Conservation (phyloP, 2,329 filamentous ascomycete species). For the Monosporascus ibericus region DNA sequence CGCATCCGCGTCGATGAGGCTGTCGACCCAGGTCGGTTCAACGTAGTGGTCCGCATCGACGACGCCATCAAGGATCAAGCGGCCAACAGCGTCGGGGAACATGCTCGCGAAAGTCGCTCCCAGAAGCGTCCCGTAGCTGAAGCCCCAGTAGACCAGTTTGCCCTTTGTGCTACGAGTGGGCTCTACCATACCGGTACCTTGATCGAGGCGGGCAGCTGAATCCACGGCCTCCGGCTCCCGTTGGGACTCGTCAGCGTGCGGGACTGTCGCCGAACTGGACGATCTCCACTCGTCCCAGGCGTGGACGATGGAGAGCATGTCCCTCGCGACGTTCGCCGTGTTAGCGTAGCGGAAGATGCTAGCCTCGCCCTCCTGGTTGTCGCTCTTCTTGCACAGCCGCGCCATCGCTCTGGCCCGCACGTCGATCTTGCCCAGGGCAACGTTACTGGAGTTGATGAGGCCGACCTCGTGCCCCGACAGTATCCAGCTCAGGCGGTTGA, state of each 20-base stretch:
- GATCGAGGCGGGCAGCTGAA: constrained; percentile 1
- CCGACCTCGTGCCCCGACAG: constrained; percentile 24
- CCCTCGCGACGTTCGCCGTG: constrained; percentile 30
- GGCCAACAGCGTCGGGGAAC: constrained; percentile 35
- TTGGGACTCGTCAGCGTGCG: background rate
- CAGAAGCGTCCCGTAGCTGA: constrained; percentile 34
- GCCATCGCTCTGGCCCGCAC: constrained; percentile 24
- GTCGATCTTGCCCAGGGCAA: constrained; percentile 22
- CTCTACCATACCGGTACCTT: constrained; percentile 3
- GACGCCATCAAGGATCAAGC: constrained; percentile 33
- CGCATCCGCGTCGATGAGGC: constrained; percentile 39
- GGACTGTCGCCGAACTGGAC: constrained; percentile 1
- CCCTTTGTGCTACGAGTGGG: constrained; percentile 15
- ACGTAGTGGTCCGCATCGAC: constrained; percentile 37
- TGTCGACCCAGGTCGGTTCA: constrained; percentile 31
- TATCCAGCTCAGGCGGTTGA: constrained; percentile 29
- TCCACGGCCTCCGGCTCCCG: constrained; percentile 5
- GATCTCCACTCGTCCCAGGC: constrained; percentile 31
- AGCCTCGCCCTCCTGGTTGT: constrained; percentile 18
- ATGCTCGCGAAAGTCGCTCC: constrained; percentile 35
- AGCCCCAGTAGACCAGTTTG: constrained; percentile 33
- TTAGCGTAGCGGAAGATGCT: constrained; percentile 28
- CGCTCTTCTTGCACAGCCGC: constrained; percentile 25
- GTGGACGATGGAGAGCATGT: constrained; percentile 35
- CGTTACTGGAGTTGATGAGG: constrained; percentile 28